phyloP scores from a whole-genome alignment of 2,329 filamentous ascomycete genomes.

The Akanthomyces muscarius region DNA sequence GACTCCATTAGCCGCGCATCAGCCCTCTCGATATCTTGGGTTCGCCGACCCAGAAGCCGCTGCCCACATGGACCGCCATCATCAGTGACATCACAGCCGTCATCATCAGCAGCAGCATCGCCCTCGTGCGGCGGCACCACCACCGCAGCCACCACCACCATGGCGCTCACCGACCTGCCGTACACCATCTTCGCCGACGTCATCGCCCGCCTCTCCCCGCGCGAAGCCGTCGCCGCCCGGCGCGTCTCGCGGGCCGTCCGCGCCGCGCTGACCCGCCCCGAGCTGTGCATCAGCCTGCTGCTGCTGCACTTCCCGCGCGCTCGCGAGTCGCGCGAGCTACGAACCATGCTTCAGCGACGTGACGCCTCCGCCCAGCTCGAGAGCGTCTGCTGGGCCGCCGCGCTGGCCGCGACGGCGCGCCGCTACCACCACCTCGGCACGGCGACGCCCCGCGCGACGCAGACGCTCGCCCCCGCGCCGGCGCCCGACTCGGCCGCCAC shows the following conservation, averaged over 20 bases:
- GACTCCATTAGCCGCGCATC: background rate
- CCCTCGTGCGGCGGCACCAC: background rate
- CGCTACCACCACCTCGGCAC: conserved; percentile 51
- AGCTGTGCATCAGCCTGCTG: conserved; percentile 45
- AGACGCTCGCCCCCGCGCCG: conserved; percentile 14
- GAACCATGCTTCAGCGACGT: conserved; percentile 16
- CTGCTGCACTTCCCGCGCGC: conserved; percentile 49
- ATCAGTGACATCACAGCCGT: background rate
- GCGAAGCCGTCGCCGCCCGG: conserved; percentile 48
- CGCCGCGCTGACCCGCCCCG: conserved; percentile 45
- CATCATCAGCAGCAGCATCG: background rate
- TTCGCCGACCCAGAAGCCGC: background rate
- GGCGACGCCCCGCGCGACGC: conserved; percentile 40
- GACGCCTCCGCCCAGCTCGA: conserved; percentile 17
- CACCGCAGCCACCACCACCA: conserved; percentile 8
- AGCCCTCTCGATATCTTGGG: background rate
- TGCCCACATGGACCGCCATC: background rate
- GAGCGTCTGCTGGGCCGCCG: conserved; percentile 34
- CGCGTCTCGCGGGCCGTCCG: conserved; percentile 48
- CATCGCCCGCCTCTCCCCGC: conserved; percentile 43
- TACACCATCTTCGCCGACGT: conserved; percentile 56
- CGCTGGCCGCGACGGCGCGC: conserved; percentile 47
- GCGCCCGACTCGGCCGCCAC: conserved; percentile 19
- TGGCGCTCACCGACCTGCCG: conserved; percentile 46
- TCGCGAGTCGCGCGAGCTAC: conserved; percentile 46